Percentiles rank a stretch among this genome's conserved stretches.
Evolutionary conservation across 768 basidiomycete species (phyloP).

Genomic region (Cyclocybe aegerita): DNA sequence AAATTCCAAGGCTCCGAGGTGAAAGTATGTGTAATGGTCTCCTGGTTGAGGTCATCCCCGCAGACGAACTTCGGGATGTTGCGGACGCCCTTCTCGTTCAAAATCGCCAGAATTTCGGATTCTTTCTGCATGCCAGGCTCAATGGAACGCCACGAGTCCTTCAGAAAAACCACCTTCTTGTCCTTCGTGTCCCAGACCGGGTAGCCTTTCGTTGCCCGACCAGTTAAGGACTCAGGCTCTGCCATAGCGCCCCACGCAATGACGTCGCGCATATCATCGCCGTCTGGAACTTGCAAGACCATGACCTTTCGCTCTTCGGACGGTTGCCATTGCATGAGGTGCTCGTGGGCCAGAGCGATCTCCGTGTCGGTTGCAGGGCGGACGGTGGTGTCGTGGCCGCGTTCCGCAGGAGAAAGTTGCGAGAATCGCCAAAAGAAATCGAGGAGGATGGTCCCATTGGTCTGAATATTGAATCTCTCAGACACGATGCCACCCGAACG

Average conservation of each 20-base stretch:
- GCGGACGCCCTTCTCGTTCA: constrained; percentile 16
- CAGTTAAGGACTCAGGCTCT: constrained; percentile 16
- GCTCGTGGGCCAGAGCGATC: constrained; percentile 1
- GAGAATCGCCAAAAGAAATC: constrained; percentile 30
- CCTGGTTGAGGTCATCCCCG: constrained; percentile 27
- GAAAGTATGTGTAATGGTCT: constrained; percentile 14
- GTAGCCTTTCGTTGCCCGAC: constrained; percentile 22
- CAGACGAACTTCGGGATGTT: constrained; percentile 25
- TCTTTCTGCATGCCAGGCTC: constrained; percentile 16
- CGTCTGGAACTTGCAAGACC: constrained; percentile 6
- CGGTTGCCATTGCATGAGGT: constrained; percentile 5
- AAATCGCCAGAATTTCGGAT: constrained; percentile 13
- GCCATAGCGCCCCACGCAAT: constrained; percentile 12
- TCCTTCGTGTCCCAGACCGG: constrained; percentile 12
- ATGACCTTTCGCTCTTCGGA: background rate
- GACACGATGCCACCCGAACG: constrained; percentile 30
- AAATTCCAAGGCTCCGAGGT: constrained; percentile 9
- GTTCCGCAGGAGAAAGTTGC: constrained; percentile 5
- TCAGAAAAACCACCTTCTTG: constrained; percentile 23
- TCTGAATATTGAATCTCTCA: constrained; percentile 20
- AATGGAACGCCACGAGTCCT: constrained; percentile 27
- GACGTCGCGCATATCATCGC: constrained; percentile 15
- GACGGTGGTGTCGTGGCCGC: constrained; percentile 29
- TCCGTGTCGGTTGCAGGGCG: constrained; percentile 8
- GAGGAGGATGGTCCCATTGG: constrained; percentile 16